Evolutionary conservation across 192 early-diverging fungal genomes (phyloP), one percentile per base, ranked within the genome.

Genomic region (Spinellus fusiger): DNA sequence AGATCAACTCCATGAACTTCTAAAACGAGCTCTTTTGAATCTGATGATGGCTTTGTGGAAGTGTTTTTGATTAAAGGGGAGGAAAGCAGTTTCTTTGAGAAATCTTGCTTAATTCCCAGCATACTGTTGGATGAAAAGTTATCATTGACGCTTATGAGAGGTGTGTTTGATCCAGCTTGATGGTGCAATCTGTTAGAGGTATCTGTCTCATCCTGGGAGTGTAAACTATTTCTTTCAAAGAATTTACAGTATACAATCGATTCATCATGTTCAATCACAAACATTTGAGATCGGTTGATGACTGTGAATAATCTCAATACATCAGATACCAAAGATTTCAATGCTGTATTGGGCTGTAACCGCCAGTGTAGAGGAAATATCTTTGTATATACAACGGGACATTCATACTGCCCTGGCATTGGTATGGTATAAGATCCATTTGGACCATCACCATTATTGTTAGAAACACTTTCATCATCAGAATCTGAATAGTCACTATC

Each of bases 361-460:
- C 91, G 75, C 82, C 85, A 89, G 54, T 92, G 89, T 7, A 93
- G 53, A 1, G 85, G 79, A 61, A 91, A 89, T 9, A 57, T 61
- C 50, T 76, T 77, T 5, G 66, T 70, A 56, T 81, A 88, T 9
- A 90, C 80, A 5, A 82, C 37, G 4, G 82, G 82, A 51, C 90
- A 93, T 18, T 86, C 79, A 72, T 90, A 89, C 50, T 86, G 80
- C 0, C 85, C 87, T 15, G 73, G 74, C 15, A 59, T 62, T 50
- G 80, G 80, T 4, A 68, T 66, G 49, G 22, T 29, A n/a, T 13
- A 27, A 50, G 49, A 50, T 33, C 10, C 32, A 10, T 56, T 54
- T n/a, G 46, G 27, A 4, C 73, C 48, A 28, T 64, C 50, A 44
- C 51, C 59, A 35, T 54, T 33, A 28, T 65, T 54, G 3, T 71